Base-by-base conservation (phyloP, 140 eudicot species). In the Anethum foeniculum region DNA sequence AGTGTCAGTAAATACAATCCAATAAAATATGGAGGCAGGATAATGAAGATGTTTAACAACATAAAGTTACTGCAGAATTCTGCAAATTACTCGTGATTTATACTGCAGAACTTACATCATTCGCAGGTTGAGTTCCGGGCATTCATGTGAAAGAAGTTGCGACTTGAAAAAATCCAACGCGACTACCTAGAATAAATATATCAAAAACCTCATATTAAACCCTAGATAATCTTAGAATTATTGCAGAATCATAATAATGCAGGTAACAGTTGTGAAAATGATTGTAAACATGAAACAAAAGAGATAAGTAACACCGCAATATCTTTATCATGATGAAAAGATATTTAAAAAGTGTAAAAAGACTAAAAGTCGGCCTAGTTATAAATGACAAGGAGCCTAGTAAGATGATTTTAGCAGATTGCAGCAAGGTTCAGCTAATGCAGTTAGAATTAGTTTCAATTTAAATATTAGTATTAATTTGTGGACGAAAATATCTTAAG, bases 281-380 rank as follows among this genome's bases (percentile, higher is more conserved):
- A 10, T 43, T 5, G 14, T 23, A n/a, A 6, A 47, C 25, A 25
- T 21, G 52, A 27, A 47, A 14, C 2, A 75, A 21, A 47, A 28
- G 60, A 25, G 60, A 75, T 30, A 75, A 75, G 79, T 75, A 5
- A 43, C 2, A 75, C 62, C 43, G 62, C 79, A 75, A 75, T 75
- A 75, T 75, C 79, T 75, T 47, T 47, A 47, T 75, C 64, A 75
- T 75, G 62, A 75, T 74, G 51, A 74, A 48, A 74, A 74, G 58
- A 25, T 75, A 46, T 23, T 19, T 19, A 25, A 25, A 46, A 75
- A 47, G 79, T 75, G 36, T 27, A 12, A 75, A 14, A 47, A 21
- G 60, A 43, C 11, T 52, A 43, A 43, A 75, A 75, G 79, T 46
- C 16, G 62, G 79, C 43, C 79, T 49, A 14, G 56, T 16, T n/a